Evolutionary conservation across 2,329 filamentous ascomycete genomes (phyloP), one percentile per base, ranked within the genome.

Genomic region (Trichoderma gracile): DNA sequence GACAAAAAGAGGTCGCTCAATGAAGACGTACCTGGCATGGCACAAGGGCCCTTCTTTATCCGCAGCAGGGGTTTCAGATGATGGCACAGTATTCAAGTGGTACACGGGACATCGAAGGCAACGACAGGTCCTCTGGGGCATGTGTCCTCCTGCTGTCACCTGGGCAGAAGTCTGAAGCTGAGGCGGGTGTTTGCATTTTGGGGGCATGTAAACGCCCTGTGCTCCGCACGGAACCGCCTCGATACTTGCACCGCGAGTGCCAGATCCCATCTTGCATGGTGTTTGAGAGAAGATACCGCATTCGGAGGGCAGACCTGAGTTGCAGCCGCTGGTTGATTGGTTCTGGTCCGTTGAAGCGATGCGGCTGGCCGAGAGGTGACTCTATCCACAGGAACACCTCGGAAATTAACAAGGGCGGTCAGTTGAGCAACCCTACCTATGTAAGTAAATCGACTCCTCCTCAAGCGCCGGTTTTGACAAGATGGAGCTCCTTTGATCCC

Each of bases 131-230:
- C 40, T 63, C n/a, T n/a, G n/a, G 68, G 70, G 67, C 64, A 71
- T 66, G 70, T 66, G 65, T 50, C 63, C 66, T 64, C 67, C 55
- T 38, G 33, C 33, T 14, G 33, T 38, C 33, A 38, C 33, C 33
- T 5, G 33, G 70, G 5, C 69, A 66, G 56, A 66, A 64, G 53
- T 40, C 17, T 63, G 33, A 55, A 49, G 30, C 65, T 67, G 8
- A 17, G 14, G 19, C 71, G 72, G 71, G 63, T 72, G 66, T 70
- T 68, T 74, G 69, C 72, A 71, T 72, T 68, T 66, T 68, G 71
- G 71, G 67, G 67, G 67, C 7, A 54, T 38, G 59, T 62, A 54
- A 54, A 62, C 59, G 49, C 59, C 45, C 25, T 38, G 49, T 53
- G 57, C 38, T 43, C 21, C 14, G 33, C 47, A 61, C 25, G 19